Conservation (phyloP, 2,329 filamentous ascomycete genomes). For the Gaeumannomyces sp. region DNA sequence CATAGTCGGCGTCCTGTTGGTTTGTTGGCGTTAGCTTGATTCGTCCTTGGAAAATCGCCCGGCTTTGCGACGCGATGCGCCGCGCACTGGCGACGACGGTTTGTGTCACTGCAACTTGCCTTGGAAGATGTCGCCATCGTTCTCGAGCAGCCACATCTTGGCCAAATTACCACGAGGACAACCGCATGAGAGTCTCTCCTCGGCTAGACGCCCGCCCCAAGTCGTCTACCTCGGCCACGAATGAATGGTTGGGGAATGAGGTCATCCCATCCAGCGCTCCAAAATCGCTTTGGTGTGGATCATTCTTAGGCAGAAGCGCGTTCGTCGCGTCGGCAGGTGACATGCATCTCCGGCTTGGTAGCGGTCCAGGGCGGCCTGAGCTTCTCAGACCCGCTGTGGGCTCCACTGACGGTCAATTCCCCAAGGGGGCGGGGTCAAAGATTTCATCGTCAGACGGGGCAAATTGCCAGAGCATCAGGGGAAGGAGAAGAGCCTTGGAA, state of each 20-base stretch:
- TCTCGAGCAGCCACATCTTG: slow-evolving; percentile 61
- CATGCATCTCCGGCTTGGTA: not conserved
- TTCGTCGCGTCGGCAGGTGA: not conserved
- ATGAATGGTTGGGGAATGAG: not conserved
- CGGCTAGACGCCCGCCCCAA: not conserved
- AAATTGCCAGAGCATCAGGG: too few species aligned
- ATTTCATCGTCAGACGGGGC: too few species aligned
- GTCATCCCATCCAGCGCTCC: not conserved
- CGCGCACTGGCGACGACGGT: too few species aligned
- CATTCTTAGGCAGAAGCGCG: not conserved
- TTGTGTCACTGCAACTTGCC: slow-evolving; percentile 24
- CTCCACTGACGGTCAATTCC: too few species aligned
- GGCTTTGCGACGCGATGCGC: not conserved
- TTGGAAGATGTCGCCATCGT: slow-evolving; percentile 46
- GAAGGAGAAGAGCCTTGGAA: too few species aligned
- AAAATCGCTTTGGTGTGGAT: not conserved
- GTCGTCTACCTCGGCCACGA: not conserved
- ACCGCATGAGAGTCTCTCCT: not conserved
- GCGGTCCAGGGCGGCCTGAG: not conserved
- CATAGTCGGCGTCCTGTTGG: slow-evolving; percentile 64
- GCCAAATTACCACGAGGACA: not conserved
- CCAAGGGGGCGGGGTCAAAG: too few species aligned
- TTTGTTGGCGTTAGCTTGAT: slow-evolving; percentile 10
- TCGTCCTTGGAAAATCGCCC: not conserved
- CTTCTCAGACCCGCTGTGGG: not conserved